Evolutionary conservation across 2,329 filamentous ascomycete species (phyloP).

Genomic region (Colletotrichum sublineola): DNA sequence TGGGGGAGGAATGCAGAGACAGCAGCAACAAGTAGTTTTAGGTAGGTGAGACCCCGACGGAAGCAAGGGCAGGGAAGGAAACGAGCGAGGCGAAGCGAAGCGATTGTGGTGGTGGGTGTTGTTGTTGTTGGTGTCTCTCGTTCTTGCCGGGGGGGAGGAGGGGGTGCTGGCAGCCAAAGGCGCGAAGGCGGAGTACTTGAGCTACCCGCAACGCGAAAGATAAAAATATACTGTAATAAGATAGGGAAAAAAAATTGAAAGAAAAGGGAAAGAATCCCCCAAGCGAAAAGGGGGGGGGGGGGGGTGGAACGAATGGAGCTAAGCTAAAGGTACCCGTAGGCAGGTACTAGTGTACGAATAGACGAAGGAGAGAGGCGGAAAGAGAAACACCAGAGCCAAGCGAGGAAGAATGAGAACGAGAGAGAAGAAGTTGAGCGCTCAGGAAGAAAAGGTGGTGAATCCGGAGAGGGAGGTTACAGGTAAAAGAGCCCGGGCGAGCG

Average conservation of each 20-base stretch:
- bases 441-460: conserved; percentile 20
- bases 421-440: conserved; percentile 22
- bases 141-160: conserved; percentile 27
- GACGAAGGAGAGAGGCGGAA: neutral
- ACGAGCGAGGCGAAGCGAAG: conserved; percentile 37
- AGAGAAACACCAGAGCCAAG: conserved; percentile 7
- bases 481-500: conserved; percentile 18
- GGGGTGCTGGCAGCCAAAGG: conserved; percentile 20
- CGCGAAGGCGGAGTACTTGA: conserved; percentile 9
- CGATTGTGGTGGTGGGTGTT: conserved; percentile 25
- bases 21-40: neutral
- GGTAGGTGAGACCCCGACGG: conserved; percentile 15
- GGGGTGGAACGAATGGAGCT: conserved; percentile 19
- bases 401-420: conserved; percentile 18
- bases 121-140: neutral
- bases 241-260: neutral
- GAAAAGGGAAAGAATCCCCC: neutral
- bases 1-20: conserved; percentile 1
- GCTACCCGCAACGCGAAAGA: neutral
- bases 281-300: conserved; percentile 9
- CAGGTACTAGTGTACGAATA: neutral
- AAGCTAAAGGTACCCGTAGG: conserved; percentile 14
- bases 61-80: conserved; percentile 31
- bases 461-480: conserved; percentile 36
- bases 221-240: neutral